These are phyloP conservation scores for Rossbeevera mucosa DNA, from an alignment of 768 basidiomycete genomes.

Conservation along the genomic window DNA sequence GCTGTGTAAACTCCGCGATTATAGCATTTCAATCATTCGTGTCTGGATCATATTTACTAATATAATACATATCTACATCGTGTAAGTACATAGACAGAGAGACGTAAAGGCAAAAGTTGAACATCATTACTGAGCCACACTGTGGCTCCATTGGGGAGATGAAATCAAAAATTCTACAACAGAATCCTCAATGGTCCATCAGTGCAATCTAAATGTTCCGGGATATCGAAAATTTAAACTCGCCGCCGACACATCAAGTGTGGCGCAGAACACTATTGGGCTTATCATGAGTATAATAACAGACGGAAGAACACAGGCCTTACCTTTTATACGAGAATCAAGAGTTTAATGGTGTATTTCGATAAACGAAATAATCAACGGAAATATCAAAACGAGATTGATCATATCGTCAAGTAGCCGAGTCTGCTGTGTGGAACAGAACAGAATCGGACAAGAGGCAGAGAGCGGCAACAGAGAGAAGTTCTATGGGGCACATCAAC, in stretches of 20 bases:
- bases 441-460: background rate
- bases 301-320: background rate
- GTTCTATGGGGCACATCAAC: slow-evolving; percentile 5
- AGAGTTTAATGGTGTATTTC: background rate
- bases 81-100: background rate
- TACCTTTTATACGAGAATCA: background rate
- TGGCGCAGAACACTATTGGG: background rate
- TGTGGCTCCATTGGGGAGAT: background rate
- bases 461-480: background rate
- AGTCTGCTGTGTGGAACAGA: background rate
- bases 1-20: background rate
- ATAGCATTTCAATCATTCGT: background rate
- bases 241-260: background rate
- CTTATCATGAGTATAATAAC: background rate
- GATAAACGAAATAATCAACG: background rate
- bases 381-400: background rate
- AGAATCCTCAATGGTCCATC: background rate
- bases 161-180: background rate
- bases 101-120: background rate
- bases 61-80: background rate
- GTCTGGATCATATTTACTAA: background rate
- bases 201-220: background rate
- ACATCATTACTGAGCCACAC: background rate
- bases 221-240: background rate
- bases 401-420: background rate